Base-by-base conservation (phyloP, 2,329 filamentous ascomycete genomes). In the Annulohypoxylon truncatum region DNA sequence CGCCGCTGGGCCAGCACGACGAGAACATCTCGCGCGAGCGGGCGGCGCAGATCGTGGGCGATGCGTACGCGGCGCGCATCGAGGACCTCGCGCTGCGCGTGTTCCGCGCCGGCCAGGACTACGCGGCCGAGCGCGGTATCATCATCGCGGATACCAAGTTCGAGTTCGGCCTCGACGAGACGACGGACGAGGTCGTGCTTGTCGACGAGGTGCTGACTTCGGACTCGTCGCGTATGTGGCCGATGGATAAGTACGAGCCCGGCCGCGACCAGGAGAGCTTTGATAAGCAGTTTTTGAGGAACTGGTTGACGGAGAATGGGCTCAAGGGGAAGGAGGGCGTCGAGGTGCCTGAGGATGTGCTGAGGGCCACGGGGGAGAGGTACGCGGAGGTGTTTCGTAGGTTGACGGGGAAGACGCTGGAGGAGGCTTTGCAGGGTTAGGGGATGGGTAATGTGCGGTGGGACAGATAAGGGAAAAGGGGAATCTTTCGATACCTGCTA, bases 211-310 rank as follows among this genome's bases (percentile, higher is more conserved):
- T 96, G 20, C 82, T 97, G 65, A 93, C 90, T 6, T 89, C 93
- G 2, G 91, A 93, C 77, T 91, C 87, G 58, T 95, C 91, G 53
- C 87, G 94, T 13, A 97, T 97, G 84, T 98, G 95, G 94, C 89
- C 90, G 0, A 87, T 85, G 68, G 89, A 89, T 44, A 52, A 13
- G 57, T 96, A 95, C 76, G 85, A 89, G 76, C 79, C 92, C 15
- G 94, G 94, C 1, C 84, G 84, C 67, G 85, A 91, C 61, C 93
- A 96, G 82, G 86, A 90, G 58, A 96, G 92, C 79, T 96, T 95
- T 24, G 94, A 97, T 77, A 97, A 97, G 84, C 91, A 94, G 81
- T 90, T 86, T 74, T 78, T 97, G 71, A 84, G 94, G 33, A 90
- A 97, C 80, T 97, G 93, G 92, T 79, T 97, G 73, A 90, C 89